Evolutionary conservation across 2,329 filamentous ascomycete genomes (phyloP).

Genomic region (Fusarium oligoseptatum): DNA sequence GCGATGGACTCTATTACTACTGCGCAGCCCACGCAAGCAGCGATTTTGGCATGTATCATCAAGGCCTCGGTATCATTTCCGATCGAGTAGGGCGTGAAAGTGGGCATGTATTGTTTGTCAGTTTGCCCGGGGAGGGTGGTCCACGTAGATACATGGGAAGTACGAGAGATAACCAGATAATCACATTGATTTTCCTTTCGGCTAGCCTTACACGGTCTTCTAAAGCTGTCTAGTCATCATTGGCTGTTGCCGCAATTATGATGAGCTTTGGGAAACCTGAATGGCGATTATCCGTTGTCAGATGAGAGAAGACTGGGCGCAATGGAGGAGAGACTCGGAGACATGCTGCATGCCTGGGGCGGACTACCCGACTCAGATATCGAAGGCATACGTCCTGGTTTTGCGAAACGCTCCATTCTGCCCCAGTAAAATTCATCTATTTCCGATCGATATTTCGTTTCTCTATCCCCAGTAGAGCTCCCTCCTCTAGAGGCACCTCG

Average conservation of each 20-base stretch:
- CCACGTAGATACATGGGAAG: neutral
- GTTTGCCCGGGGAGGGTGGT: neutral
- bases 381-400: neutral
- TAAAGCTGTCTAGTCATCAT: neutral
- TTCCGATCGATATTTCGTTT: neutral
- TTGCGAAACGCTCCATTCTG: neutral
- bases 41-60: neutral
- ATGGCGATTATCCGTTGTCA: neutral
- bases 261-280: neutral
- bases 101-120: neutral
- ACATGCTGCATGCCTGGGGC: neutral
- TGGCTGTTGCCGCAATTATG: neutral
- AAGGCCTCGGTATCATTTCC: neutral
- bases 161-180: neutral
- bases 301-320: neutral
- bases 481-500: neutral
- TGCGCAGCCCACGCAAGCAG: neutral
- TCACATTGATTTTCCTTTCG: neutral
- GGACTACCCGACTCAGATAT: neutral
- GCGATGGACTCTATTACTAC: neutral
- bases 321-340: neutral
- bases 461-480: neutral
- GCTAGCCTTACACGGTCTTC: neutral
- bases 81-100: neutral
- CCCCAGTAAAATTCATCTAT: neutral